Percentiles rank a stretch among this genome's conserved stretches.
Evolutionary conservation across 176 grass and related monocot genomes (phyloP).

Genomic region (Oryza glumipatula): DNA sequence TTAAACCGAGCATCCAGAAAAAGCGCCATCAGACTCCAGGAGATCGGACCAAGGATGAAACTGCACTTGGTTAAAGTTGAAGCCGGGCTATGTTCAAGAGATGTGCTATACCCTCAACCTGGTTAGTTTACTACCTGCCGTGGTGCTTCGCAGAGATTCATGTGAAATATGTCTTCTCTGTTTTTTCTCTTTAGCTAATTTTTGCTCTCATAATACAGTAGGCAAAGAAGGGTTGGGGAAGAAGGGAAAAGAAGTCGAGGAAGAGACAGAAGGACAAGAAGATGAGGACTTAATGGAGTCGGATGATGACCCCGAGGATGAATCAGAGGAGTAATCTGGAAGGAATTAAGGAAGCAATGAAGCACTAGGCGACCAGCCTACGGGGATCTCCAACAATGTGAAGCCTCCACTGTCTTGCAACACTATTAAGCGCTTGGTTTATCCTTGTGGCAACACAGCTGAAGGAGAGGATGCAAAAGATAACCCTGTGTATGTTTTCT

Average conservation of each 20-base stretch:
- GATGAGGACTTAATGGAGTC: conserved; percentile 12
- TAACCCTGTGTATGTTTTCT: background rate
- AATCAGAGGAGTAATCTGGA: conserved; percentile 24
- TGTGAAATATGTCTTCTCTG: background rate
- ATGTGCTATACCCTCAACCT: conserved; percentile 67
- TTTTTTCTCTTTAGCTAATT: background rate
- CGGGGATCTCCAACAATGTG: background rate
- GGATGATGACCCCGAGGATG: conserved; percentile 2
- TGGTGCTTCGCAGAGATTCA: background rate
- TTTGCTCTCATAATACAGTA: conserved; percentile 17
- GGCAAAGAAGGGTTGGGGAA: conserved; percentile 4
- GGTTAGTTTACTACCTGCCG: conserved; percentile 43
- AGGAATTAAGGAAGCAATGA: background rate
- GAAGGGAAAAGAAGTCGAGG: conserved; percentile 22
- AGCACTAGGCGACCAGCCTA: background rate
- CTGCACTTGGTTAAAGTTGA: conserved; percentile 86
- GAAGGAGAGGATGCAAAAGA: background rate
- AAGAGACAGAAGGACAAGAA: conserved; percentile 19
- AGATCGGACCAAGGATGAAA: conserved; percentile 81
- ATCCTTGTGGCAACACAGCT: background rate
- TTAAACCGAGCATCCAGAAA: conserved; percentile 76
- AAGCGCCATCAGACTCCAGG: conserved; percentile 87
- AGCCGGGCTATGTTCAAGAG: conserved; percentile 80
- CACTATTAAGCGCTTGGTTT: background rate
- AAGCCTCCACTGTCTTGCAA: background rate